Conservation (phyloP, 352 stramenopile genomes). For the Phytophthora colocasiae region DNA sequence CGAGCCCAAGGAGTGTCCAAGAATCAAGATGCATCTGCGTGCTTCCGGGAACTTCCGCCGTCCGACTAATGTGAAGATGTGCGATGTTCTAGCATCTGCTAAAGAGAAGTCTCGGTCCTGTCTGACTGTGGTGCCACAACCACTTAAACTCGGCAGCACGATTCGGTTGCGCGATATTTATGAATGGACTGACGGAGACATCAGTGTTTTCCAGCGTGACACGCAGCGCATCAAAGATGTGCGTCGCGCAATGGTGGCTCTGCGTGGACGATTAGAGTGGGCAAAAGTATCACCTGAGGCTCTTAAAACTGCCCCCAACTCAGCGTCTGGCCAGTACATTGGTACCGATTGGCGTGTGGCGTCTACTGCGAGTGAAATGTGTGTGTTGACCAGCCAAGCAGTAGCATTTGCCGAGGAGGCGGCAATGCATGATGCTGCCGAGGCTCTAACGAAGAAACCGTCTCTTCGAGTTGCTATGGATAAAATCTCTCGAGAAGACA, state of each 20-base stretch:
- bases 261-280: slow-evolving; percentile 40
- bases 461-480: slow-evolving; percentile 26
- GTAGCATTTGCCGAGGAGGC: slow-evolving; percentile 48
- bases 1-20: slow-evolving; percentile 12
- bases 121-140: neutral
- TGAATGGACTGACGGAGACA: slow-evolving; percentile 57
- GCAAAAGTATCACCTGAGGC: slow-evolving; percentile 13
- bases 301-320: neutral
- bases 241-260: slow-evolving; percentile 35
- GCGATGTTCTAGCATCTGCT: neutral
- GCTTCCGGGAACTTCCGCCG: slow-evolving; percentile 5
- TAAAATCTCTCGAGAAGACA: too few species aligned
- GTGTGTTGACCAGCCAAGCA: slow-evolving; percentile 24
- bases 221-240: slow-evolving; percentile 56
- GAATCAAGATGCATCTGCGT: slow-evolving; percentile 1
- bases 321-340: slow-evolving; percentile 9
- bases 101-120: neutral
- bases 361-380: slow-evolving; percentile 22
- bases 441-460: slow-evolving; percentile 55
- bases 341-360: slow-evolving; percentile 23
- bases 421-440: slow-evolving; percentile 48
- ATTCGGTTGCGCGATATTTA: slow-evolving; percentile 45
- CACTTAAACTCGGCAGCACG: neutral
- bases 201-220: slow-evolving; percentile 50
- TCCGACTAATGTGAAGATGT: slow-evolving; percentile 10